Base-by-base conservation (phyloP, 1,284 basidiomycete genomes). In the Trichosporon inkin region DNA sequence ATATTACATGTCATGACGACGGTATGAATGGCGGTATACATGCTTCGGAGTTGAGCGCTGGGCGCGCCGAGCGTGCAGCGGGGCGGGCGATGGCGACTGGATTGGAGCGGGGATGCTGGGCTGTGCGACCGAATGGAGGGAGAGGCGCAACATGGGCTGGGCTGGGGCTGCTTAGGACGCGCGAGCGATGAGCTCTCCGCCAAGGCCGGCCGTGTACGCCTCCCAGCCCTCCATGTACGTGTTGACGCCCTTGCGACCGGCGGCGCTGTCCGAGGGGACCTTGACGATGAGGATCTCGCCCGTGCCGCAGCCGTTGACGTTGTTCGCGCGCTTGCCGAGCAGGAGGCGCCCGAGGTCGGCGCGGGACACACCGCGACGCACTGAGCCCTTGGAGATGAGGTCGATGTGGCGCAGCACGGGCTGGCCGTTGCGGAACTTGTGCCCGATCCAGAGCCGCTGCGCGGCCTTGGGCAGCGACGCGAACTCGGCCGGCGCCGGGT, bases 171-270 rank as follows among this genome's bases (percentile, higher is more conserved):
- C 38, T 49, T 63, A 66, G 20, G 59, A 57, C 8, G 70, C 75
- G 47, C 76, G 65, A 62, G 76, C 76, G 38, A 79, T 61, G 40
- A 79, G 66, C 68, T 79, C 77, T 32, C 77, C 77, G 16, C 77
- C 77, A 37, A 75, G 63, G 19, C 77, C 77, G 14, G 70, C 70
- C 57, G 76, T 65, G 73, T 71, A 79, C 34, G 77, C 77, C 62
- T 79, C 75, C 76, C 76, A 79, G 8, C 77, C 77, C 58, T 79
- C 77, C 70, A 76, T 68, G 61, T 71, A 75, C 24, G 64, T 62
- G 16, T 70, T 66, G 24, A 51, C 63, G 22, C 70, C 70, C 35
- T 56, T 62, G 44, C 68, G 62, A 10, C 66, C 70, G 14, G 34
- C 36, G 19, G 51, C 32, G 13, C 36, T 28, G 44, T 71, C 67